Conservation (phyloP, 139 green algal genomes). For the Chlamydomonas schloesseri region DNA sequence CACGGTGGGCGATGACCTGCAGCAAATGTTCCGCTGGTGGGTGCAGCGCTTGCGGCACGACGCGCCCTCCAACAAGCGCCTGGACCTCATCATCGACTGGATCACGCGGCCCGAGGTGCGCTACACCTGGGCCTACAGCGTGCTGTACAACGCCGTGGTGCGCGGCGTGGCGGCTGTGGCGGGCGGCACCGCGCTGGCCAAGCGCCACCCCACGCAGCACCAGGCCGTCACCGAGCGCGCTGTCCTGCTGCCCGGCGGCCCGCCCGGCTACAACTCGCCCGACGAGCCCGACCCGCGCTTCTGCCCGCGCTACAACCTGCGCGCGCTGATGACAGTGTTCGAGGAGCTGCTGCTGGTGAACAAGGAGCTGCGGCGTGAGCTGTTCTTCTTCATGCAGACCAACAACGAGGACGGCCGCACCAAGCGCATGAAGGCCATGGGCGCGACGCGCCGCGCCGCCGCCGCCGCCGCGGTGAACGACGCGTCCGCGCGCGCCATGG, state of each 20-base stretch:
- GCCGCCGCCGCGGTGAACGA: not conserved
- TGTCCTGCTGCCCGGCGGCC: not conserved
- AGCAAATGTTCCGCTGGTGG: conserved; percentile 2
- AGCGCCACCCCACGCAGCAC: conserved; percentile 30
- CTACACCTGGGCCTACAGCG: conserved; percentile 34
- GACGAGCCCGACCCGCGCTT: conserved; percentile 27
- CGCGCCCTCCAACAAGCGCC: conserved; percentile 31
- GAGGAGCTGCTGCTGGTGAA: conserved; percentile 15
- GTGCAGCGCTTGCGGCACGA: not conserved
- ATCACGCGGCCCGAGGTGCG: conserved; percentile 28
- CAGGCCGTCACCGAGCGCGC: conserved; percentile 15
- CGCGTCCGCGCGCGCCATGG: conserved; percentile 5
- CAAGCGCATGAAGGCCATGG: conserved; percentile 7
- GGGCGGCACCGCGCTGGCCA: conserved; percentile 6
- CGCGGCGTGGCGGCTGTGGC: conserved; percentile 25
- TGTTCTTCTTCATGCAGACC: conserved; percentile 38
- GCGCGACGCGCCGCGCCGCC: not conserved
- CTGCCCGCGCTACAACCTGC: conserved; percentile 42
- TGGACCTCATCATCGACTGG: conserved; percentile 39
- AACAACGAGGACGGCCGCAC: conserved; percentile 4
- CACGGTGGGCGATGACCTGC: not conserved
- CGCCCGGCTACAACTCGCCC: not conserved
- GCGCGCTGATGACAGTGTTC: not conserved
- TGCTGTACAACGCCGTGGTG: conserved; percentile 35
- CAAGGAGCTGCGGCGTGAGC: conserved; percentile 29